phyloP scores from a whole-genome alignment of 129 eudicot genomes.

The Artemisia tridentata region DNA sequence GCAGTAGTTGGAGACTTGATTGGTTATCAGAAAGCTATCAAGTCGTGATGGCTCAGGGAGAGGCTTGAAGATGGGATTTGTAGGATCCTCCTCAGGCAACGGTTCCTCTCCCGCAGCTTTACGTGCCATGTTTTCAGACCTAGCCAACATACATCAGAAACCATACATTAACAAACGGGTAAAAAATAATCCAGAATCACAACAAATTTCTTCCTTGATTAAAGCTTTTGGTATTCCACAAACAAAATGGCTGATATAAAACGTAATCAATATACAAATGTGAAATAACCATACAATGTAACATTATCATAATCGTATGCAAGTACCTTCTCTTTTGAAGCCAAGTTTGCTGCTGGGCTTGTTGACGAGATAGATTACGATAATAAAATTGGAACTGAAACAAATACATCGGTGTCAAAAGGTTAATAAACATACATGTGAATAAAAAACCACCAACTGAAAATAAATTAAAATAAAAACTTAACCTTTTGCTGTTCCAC shows the following conservation, averaged over 20 bases:
- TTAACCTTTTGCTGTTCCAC: conserved; percentile 92
- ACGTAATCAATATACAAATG: too few relatives aligned
- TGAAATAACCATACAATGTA: not conserved
- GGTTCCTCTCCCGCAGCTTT: conserved; percentile 98
- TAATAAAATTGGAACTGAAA: conserved; percentile 84
- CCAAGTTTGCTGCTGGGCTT: conserved; percentile 99
- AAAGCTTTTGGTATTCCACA: too few relatives aligned
- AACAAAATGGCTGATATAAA: too few relatives aligned
- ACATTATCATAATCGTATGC: conserved; percentile 4
- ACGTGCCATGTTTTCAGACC: conserved; percentile 90
- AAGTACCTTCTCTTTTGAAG: conserved; percentile 94
- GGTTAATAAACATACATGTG: not conserved
- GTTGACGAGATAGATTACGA: conserved; percentile 90
- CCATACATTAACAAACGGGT: not conserved
- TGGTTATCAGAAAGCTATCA: conserved; percentile 90
- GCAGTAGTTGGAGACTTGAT: conserved; percentile 93
- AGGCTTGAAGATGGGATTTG: conserved; percentile 82
- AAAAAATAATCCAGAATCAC: not conserved
- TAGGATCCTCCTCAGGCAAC: conserved; percentile 96
- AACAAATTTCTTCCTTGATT: too few relatives aligned
- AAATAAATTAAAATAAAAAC: conserved; percentile 33
- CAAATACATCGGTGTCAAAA: not conserved
- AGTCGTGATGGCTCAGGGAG: conserved; percentile 88
- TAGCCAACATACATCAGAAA: conserved; percentile 27
- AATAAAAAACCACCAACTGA: not conserved